phyloP scores from a whole-genome alignment of 2,329 filamentous ascomycete species.

The Ampelomyces quisqualis region DNA sequence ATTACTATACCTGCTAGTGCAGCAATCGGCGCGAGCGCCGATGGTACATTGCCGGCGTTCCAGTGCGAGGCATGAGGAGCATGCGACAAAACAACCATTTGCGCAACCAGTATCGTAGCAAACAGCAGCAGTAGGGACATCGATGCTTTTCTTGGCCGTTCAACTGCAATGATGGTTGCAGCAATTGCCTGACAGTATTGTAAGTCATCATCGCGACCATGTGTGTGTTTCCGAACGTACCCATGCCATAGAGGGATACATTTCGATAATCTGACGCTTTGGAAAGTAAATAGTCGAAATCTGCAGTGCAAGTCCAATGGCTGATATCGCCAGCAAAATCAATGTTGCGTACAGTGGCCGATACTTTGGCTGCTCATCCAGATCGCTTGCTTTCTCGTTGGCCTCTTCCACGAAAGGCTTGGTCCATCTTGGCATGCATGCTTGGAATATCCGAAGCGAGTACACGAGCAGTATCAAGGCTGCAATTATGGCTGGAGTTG shows the following conservation, averaged over 20 bases:
- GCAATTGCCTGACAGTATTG: constrained; percentile 27
- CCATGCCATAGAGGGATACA: constrained; percentile 39
- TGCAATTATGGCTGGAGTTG: constrained; percentile 42
- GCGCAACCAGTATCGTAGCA: constrained; percentile 38
- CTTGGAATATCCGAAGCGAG: constrained; percentile 32
- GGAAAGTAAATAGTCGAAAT: constrained; percentile 27
- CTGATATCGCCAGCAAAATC: constrained; percentile 26
- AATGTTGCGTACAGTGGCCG: constrained; percentile 31
- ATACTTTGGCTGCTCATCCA: constrained; percentile 31
- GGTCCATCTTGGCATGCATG: constrained; percentile 53
- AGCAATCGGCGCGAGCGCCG: constrained; percentile 41
- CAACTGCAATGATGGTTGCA: constrained; percentile 39
- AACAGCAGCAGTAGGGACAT: constrained; percentile 44
- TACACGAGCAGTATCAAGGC: constrained; percentile 43
- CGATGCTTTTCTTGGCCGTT: constrained; percentile 47
- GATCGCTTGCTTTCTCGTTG: constrained; percentile 30
- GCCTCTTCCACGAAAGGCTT: constrained; percentile 50
- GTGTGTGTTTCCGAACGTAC: constrained; percentile 13
- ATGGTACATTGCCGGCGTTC: constrained; percentile 30
- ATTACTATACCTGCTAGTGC: constrained; percentile 53
- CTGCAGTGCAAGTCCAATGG: constrained; percentile 31
- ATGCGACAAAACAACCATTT: constrained; percentile 36
- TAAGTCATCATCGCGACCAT: constrained; percentile 15
- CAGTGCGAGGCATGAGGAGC: constrained; percentile 1
- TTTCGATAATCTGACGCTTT: constrained; percentile 13